Percentiles rank a stretch among this genome's conserved stretches.
phyloP scores from a whole-genome alignment of 805 yeast species.

The Kazachstania viticola region DNA sequence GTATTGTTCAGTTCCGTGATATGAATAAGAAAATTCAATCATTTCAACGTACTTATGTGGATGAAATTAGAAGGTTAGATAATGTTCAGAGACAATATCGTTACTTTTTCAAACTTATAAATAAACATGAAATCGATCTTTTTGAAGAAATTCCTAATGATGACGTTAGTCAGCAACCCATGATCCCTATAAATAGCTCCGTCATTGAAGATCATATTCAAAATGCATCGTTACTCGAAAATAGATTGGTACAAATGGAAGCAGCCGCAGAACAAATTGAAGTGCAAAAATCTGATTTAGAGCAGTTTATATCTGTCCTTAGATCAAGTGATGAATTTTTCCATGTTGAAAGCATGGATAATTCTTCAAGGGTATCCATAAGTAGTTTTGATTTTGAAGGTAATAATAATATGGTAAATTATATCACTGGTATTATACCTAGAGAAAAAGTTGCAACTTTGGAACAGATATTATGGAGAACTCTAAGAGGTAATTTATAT shows the following conservation, averaged over 20 bases:
- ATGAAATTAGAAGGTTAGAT: slow-evolving; percentile 74
- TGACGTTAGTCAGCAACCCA: slow-evolving; percentile 2
- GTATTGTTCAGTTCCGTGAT: slow-evolving; percentile 81
- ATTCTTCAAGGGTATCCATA: slow-evolving; percentile 4
- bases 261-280: slow-evolving; percentile 57
- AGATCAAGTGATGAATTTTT: slow-evolving; percentile 40
- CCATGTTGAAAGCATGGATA: slow-evolving; percentile 16
- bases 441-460: slow-evolving; percentile 48
- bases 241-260: slow-evolving; percentile 58
- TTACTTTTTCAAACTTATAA: slow-evolving; percentile 39
- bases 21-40: slow-evolving; percentile 67
- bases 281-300: slow-evolving; percentile 41
- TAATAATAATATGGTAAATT: slow-evolving; percentile 29
- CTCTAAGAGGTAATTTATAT: slow-evolving; percentile 59
- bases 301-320: slow-evolving; percentile 48
- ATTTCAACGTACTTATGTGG: slow-evolving; percentile 85
- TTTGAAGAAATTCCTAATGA: slow-evolving; percentile 20
- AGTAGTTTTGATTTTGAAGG: slow-evolving; percentile 11
- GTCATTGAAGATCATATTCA: slow-evolving; percentile 63
- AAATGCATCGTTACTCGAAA: slow-evolving; percentile 57
- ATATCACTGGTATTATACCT: slow-evolving; percentile 55
- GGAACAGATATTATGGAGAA: slow-evolving; percentile 66
- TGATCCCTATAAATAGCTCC: slow-evolving; percentile 34
- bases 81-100: slow-evolving; percentile 80
- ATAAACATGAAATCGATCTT: slow-evolving; percentile 33